These are phyloP conservation scores for Globisporangium polare DNA, from an alignment of 352 stramenopile genomes.

Conservation along the genomic window DNA sequence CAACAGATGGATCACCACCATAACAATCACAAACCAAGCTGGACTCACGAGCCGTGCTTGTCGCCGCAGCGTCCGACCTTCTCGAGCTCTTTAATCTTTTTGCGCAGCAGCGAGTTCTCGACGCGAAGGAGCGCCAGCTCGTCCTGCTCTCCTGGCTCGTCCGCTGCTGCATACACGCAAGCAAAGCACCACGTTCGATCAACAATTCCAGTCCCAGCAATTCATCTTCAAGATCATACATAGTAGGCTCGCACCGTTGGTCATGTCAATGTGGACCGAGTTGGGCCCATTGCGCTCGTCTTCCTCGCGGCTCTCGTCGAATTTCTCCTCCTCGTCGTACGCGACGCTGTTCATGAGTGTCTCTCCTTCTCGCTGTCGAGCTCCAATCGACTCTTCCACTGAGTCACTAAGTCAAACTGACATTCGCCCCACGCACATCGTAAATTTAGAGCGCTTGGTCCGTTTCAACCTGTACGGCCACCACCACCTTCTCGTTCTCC, in stretches of 20 bases:
- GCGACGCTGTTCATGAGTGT: not conserved
- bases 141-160: conserved; percentile 23
- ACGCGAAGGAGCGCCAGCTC: conserved; percentile 48
- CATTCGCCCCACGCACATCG: not conserved
- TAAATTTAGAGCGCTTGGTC: not conserved
- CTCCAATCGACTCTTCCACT: not conserved
- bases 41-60: conserved; percentile 20
- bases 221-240: not conserved
- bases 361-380: not conserved
- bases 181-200: not conserved
- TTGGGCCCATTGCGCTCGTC: conserved; percentile 21
- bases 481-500: not conserved
- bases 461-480: not conserved
- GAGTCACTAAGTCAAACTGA: not conserved
- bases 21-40: too few relatives aligned
- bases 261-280: conserved; percentile 29
- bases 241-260: conserved; percentile 16
- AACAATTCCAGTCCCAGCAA: not conserved
- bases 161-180: conserved; percentile 7
- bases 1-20: not conserved
- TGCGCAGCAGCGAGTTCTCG: conserved; percentile 65
- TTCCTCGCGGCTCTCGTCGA: conserved; percentile 8
- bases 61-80: conserved; percentile 42
- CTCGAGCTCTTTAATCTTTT: conserved; percentile 69
- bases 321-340: conserved; percentile 7